Base-by-base conservation (phyloP, 345 rosid species). In the Hibiscus tridactylites region DNA sequence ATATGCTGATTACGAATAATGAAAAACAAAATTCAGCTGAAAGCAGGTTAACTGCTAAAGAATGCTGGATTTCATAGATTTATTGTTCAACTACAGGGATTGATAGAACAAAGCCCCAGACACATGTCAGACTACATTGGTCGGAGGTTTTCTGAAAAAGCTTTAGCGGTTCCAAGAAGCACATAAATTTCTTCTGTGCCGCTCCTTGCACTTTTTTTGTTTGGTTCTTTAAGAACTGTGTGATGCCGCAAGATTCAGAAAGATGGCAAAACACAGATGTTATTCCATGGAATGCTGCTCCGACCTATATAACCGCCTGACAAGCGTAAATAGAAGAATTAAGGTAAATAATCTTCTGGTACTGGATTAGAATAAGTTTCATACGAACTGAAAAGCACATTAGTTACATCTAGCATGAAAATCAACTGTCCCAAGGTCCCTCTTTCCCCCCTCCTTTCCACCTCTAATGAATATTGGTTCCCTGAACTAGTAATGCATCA, bases 31-130 rank as follows among this genome's bases (percentile, higher is more conserved):
- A 28, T 67, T 67, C 37, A 67, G 58, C 24, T 68, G 60, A 50
- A 50, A 29, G 60, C 60, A 68, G 28, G n/a, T 50, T 50, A 52
- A 68, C 46, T n/a, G 44, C 71, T 47, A 31, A 73, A 70, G 21
- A 58, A 35, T 65, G 81, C 50, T 47, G 42, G 24, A 21, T 21
- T 56, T 66, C 70, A 15, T 50, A 8, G 6, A 52, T 35, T 73
- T 70, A 70, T 74, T 71, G 78, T 71, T 72, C 19, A 47, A 59
- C 37, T 37, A 58, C 75, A 71, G 61, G 35, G 72, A 35, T 31
- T 13, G 33, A 70, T 17, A 53, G n/a, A 63, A 70, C 60, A 70
- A 70, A 26, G 68, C 53, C 63, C 57, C 19, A 49, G 8, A 5
- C 1, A 28, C 59, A 37, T 35, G 56, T 70, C 61, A 28, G 58